Percentiles rank a stretch among this genome's conserved stretches.
phyloP scores from a whole-genome alignment of 352 stramenopile species.

The Globisporangium ultimum region DNA sequence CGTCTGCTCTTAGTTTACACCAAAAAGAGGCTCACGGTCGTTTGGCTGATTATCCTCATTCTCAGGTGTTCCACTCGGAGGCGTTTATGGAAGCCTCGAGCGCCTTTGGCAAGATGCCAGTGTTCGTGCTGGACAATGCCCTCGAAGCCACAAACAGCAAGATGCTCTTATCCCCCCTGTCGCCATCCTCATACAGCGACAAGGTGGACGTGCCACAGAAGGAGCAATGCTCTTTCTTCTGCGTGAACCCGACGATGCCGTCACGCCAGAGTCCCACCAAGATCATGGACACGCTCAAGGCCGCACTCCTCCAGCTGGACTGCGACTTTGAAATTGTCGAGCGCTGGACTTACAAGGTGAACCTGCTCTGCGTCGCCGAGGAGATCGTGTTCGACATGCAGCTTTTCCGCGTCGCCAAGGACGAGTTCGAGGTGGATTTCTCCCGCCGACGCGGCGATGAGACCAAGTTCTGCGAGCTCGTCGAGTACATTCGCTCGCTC shows the following conservation, averaged over 20 bases:
- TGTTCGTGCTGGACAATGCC: constrained; percentile 18
- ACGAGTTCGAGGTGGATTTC: constrained; percentile 62
- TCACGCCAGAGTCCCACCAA: constrained; percentile 30
- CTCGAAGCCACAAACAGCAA: not conserved
- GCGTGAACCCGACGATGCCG: constrained; percentile 51
- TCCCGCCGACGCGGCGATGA: constrained; percentile 45
- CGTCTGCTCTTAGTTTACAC: not conserved
- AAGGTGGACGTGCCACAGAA: constrained; percentile 56
- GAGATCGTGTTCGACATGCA: constrained; percentile 57
- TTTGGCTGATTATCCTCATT: not conserved
- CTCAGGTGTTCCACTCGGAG: constrained; percentile 16
- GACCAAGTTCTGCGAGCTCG: constrained; percentile 47
- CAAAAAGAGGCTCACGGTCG: too few species aligned
- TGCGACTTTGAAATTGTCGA: constrained; percentile 34
- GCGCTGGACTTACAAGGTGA: constrained; percentile 42
- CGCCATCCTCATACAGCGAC: constrained; percentile 30
- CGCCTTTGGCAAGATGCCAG: constrained; percentile 15
- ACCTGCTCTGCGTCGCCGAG: constrained; percentile 63
- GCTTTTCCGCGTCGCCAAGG: constrained; percentile 35
- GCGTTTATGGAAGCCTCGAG: constrained; percentile 11
- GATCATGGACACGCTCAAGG: constrained; percentile 51
- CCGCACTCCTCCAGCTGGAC: constrained; percentile 30
- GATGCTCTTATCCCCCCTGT: constrained; percentile 33
- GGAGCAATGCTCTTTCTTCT: constrained; percentile 38
- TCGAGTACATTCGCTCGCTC: constrained; percentile 44